Base-by-base conservation (phyloP, 495 filamentous ascomycete genomes). In the Melanomma pulvis-pyrius region DNA sequence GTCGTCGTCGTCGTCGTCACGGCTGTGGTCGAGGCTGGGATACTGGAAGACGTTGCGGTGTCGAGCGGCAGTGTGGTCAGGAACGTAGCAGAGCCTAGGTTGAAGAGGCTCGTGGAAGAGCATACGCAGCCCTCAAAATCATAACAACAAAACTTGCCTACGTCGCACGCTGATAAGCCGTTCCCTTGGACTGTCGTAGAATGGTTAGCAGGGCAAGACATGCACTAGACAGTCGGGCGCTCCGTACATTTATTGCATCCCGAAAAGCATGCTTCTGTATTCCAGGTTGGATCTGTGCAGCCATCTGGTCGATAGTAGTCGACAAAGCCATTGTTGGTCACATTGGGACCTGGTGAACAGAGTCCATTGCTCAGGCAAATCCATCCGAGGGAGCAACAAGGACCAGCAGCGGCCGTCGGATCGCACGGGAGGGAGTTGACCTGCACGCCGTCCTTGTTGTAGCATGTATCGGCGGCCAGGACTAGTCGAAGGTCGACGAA, bases 121-220 rank as follows among this genome's bases (percentile, higher is more conserved):
- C 52, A 55, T 1, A 28, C 52, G 21, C 52, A 55, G n/a, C 52
- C 52, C 9, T 32, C 28, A 24, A 55, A 32, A 12, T 36, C 52
- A 24, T 55, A 55, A 55, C 52, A 55, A n/a, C 52, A 55, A 32
- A 28, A 55, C 52, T 55, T 19, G 52, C 30, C 30, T 7, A 21
- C 29, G 12, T n/a, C 52, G 19, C 52, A 55, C 30, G 25, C 19
- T 21, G 22, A 21, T 12, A 55, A 36, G 25, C 52, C 52, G 19
- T 55, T 55, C 17, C 52, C 52, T 36, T 30, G 29, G 13, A 55
- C 52, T 55, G 25, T 51, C 22, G 11, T 19, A 26, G 5, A 36
- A 26, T 9, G 4, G 29, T 29, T 36, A 55, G 26, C 34, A 29
- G 4, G 34, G n/a, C 30, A 21, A 11, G 12, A 7, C 28, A 55